Conservation (phyloP, 2,329 filamentous ascomycete species). For the Aspergillus calidoustus region DNA sequence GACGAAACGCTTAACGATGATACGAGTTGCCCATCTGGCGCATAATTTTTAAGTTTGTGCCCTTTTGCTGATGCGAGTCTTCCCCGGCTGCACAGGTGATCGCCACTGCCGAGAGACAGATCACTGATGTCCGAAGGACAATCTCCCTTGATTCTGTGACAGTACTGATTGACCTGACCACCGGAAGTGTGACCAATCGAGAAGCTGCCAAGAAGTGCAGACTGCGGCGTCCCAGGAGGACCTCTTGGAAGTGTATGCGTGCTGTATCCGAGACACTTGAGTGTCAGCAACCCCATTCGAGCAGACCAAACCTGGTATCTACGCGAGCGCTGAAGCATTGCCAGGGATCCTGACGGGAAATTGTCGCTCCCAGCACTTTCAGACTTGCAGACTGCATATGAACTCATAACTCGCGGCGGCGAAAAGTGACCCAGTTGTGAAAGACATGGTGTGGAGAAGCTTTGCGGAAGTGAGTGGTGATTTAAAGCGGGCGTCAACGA, state of each 20-base stretch:
- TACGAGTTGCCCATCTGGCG: background rate
- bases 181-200: slow-evolving; percentile 18
- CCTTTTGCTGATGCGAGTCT: background rate
- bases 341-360: background rate
- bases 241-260: slow-evolving; percentile 32
- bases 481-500: background rate
- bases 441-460: slow-evolving; percentile 27
- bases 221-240: slow-evolving; percentile 41
- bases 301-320: slow-evolving; percentile 44
- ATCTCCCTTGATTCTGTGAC: background rate
- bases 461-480: background rate
- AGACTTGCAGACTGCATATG: background rate
- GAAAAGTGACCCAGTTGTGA: background rate
- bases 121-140: slow-evolving; percentile 6
- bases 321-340: slow-evolving; percentile 18
- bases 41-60: background rate
- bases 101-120: background rate
- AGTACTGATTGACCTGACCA: background rate
- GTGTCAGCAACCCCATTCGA: slow-evolving; percentile 39
- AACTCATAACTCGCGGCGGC: background rate
- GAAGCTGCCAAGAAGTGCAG: slow-evolving; percentile 32
- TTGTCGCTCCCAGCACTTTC: background rate
- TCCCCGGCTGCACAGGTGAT: background rate
- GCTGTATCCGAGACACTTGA: slow-evolving; percentile 19
- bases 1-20: background rate